A percentile compares a stretch with the other conserved stretches of the same genome.
Conservation (phyloP, 2,329 filamentous ascomycete species). For the Sporothrix protearum region DNA sequence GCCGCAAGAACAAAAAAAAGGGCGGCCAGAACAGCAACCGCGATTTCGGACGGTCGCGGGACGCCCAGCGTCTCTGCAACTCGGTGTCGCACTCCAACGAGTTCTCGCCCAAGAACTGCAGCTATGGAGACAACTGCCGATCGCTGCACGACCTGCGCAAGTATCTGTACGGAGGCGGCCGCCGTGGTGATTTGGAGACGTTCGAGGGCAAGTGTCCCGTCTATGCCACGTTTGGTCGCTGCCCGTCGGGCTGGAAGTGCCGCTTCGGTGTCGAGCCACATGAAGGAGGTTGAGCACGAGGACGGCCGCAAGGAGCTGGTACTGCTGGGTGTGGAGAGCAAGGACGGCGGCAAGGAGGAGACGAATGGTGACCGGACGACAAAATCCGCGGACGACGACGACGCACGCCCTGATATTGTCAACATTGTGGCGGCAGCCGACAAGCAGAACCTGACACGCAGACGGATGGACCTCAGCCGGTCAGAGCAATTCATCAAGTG, state of each 20-base stretch:
- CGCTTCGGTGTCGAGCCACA: constrained; percentile 86
- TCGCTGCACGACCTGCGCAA: constrained; percentile 78
- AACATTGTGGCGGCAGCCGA: constrained; percentile 68
- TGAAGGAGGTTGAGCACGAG: constrained; percentile 69
- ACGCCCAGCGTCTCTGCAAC: constrained; percentile 73
- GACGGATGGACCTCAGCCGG: constrained; percentile 65
- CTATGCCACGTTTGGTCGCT: constrained; percentile 71
- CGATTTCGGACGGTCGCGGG: constrained; percentile 73
- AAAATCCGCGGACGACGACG: constrained; percentile 40
- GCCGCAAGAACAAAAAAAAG: constrained; percentile 37
- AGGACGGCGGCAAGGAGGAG: constrained; percentile 33
- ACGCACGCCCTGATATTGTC: constrained; percentile 62
- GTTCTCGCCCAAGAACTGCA: constrained; percentile 75
- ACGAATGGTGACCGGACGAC: not conserved
- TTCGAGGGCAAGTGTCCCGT: constrained; percentile 78
- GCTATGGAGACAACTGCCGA: constrained; percentile 75
- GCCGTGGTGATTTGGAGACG: constrained; percentile 72
- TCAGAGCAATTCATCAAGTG: constrained; percentile 74
- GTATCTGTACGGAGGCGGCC: constrained; percentile 80
- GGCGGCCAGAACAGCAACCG: constrained; percentile 81
- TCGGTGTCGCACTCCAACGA: constrained; percentile 69
- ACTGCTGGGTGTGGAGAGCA: constrained; percentile 49
- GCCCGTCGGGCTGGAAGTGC: constrained; percentile 88
- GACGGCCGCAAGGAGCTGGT: constrained; percentile 82
- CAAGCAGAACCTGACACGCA: constrained; percentile 73